Evolutionary conservation across 768 basidiomycete species (phyloP).

Genomic region (Galerina sulciceps): DNA sequence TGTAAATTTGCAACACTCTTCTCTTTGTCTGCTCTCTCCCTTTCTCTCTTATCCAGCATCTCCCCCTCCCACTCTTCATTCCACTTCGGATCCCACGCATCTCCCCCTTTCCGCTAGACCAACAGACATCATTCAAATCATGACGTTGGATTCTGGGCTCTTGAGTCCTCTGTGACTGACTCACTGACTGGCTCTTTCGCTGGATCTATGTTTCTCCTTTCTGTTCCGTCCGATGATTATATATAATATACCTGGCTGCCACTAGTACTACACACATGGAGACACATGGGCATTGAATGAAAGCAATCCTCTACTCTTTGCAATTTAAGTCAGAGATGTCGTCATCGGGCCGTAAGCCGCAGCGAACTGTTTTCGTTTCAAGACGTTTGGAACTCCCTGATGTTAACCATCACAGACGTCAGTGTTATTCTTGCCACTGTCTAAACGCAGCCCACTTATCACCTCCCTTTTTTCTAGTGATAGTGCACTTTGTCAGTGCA

Average conservation of each 20-base stretch:
- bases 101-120: conserved; percentile 5
- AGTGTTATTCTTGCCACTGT: too few species aligned
- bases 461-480: too few species aligned
- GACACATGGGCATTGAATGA: conserved; percentile 5
- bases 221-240: background rate
- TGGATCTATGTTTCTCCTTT: background rate
- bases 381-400: too few species aligned
- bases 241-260: background rate
- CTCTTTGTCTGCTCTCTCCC: background rate
- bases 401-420: too few species aligned
- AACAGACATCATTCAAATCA: background rate
- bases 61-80: background rate
- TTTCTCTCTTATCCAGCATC: conserved; percentile 8
- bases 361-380: too few species aligned
- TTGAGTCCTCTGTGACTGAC: background rate
- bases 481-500: too few species aligned
- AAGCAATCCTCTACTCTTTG: background rate
- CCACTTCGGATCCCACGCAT: background rate
- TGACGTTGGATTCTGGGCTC: conserved; percentile 1
- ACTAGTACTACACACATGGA: background rate
- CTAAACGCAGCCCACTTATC: too few species aligned
- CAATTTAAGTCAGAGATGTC: background rate
- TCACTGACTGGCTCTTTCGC: background rate
- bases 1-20: conserved; percentile 15
- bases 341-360: too few species aligned